Evolutionary conservation across 2,329 filamentous ascomycete genomes (phyloP).

Genomic region (Pseudogymnoascus sp.): DNA sequence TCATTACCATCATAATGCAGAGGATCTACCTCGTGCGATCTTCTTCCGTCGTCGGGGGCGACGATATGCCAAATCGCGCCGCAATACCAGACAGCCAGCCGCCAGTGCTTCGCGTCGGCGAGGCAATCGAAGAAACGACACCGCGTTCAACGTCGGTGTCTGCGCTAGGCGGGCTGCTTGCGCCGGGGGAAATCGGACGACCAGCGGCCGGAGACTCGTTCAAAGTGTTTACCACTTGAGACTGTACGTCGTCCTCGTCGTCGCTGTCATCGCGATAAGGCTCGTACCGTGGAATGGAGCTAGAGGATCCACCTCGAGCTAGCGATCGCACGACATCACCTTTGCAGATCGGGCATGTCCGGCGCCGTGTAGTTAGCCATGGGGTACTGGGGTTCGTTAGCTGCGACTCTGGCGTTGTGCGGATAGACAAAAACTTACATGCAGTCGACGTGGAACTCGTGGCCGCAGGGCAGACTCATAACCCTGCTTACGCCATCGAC

Average conservation of each 20-base stretch:
- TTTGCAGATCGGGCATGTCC: constrained; percentile 98
- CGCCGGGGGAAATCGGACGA: background rate
- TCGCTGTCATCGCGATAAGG: constrained; percentile 32
- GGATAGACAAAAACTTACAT: constrained; percentile 61
- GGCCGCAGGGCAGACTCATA: constrained; percentile 94
- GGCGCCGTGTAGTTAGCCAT: constrained; percentile 88
- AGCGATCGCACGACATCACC: constrained; percentile 79
- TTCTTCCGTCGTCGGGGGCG: background rate
- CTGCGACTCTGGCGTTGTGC: constrained; percentile 10
- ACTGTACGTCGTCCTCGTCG: constrained; percentile 27
- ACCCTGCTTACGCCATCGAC: constrained; percentile 87
- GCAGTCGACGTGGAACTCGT: constrained; percentile 97
- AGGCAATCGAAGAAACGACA: background rate
- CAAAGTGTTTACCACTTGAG: background rate
- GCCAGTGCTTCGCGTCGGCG: background rate
- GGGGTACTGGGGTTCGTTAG: constrained; percentile 57
- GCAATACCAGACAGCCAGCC: background rate
- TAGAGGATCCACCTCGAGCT: constrained; percentile 34
- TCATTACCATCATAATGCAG: background rate
- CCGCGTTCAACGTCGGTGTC: constrained; percentile 36
- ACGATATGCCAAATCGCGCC: background rate
- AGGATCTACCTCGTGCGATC: constrained; percentile 4
- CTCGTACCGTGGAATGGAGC: constrained; percentile 26
- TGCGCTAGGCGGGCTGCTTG: constrained; percentile 18
- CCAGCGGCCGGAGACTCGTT: background rate